Evolutionary conservation across 1,284 basidiomycete genomes (phyloP).

Genomic region (Microbotryum scabiosae): DNA sequence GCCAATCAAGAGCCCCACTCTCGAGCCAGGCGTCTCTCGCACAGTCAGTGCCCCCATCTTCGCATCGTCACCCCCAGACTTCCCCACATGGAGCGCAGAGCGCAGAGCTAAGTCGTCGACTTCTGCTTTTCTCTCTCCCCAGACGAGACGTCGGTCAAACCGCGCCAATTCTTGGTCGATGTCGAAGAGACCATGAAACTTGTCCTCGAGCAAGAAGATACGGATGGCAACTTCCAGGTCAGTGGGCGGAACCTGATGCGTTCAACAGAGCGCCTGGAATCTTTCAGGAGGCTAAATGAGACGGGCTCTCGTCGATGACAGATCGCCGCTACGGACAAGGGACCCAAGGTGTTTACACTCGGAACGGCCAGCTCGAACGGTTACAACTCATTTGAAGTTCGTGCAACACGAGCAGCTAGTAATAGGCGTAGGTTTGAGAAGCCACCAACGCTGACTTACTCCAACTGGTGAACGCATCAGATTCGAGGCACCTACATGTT

Average conservation of each 20-base stretch:
- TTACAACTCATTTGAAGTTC: slow-evolving; percentile 89
- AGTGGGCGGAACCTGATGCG: slow-evolving; percentile 13
- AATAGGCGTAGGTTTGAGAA: too few species aligned
- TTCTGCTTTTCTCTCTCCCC: neutral
- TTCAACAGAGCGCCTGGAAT: neutral
- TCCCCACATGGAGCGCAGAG: neutral
- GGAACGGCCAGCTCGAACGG: slow-evolving; percentile 96
- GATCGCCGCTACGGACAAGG: slow-evolving; percentile 92
- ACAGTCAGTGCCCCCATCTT: slow-evolving; percentile 11
- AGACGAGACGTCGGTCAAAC: slow-evolving; percentile 46
- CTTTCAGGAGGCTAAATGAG: neutral
- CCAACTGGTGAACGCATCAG: slow-evolving; percentile 43
- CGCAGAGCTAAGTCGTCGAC: neutral
- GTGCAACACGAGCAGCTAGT: slow-evolving; percentile 35
- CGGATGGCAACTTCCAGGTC: slow-evolving; percentile 77
- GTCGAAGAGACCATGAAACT: slow-evolving; percentile 98
- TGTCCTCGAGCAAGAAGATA: slow-evolving; percentile 95
- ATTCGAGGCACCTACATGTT: slow-evolving; percentile 86
- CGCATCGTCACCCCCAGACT: neutral
- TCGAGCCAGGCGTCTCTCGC: slow-evolving; percentile 24
- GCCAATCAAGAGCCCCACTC: slow-evolving; percentile 3
- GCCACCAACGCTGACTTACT: slow-evolving; percentile 4
- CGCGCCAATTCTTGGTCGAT: slow-evolving; percentile 84
- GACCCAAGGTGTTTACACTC: slow-evolving; percentile 89
- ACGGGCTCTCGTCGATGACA: slow-evolving; percentile 42